These are phyloP conservation scores for Mucor circinelloides DNA, from an alignment of 371 early-diverging fungal species.

Conservation along the genomic window DNA sequence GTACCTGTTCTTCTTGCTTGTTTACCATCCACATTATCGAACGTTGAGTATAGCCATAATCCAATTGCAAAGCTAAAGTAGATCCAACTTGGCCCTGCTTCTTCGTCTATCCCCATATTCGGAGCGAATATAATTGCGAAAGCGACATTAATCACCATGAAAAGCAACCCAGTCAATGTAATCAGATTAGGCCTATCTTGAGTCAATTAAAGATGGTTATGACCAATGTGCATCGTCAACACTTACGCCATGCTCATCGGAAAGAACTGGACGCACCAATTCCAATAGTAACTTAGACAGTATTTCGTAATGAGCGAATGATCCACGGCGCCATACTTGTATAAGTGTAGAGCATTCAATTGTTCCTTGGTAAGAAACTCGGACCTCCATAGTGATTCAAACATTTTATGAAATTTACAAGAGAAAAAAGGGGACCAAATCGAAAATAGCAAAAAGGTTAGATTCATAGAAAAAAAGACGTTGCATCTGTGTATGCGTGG, in stretches of 20 bases:
- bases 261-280: constrained; percentile 84
- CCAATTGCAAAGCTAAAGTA: constrained; percentile 76
- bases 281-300: constrained; percentile 88
- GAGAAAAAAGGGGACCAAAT: constrained; percentile 11
- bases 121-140: constrained; percentile 56
- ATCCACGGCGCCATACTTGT: constrained; percentile 85
- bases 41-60: constrained; percentile 93
- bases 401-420: constrained; percentile 19
- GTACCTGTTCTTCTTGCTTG: constrained; percentile 95
- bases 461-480: background rate
- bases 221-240: too few relatives aligned
- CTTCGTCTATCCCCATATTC: constrained; percentile 29
- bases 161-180: constrained; percentile 92
- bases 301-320: constrained; percentile 84
- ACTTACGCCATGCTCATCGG: constrained; percentile 96
- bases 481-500: background rate
- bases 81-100: constrained; percentile 44
- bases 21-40: constrained; percentile 98
- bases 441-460: constrained; percentile 5
- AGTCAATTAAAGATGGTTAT: background rate
- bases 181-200: constrained; percentile 92
- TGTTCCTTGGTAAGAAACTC: constrained; percentile 64
- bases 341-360: constrained; percentile 74
- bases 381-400: constrained; percentile 23
- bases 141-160: constrained; percentile 79